Evolutionary conservation across 1,284 basidiomycete genomes (phyloP).

Genomic region (Ceratobasidium sp.): DNA sequence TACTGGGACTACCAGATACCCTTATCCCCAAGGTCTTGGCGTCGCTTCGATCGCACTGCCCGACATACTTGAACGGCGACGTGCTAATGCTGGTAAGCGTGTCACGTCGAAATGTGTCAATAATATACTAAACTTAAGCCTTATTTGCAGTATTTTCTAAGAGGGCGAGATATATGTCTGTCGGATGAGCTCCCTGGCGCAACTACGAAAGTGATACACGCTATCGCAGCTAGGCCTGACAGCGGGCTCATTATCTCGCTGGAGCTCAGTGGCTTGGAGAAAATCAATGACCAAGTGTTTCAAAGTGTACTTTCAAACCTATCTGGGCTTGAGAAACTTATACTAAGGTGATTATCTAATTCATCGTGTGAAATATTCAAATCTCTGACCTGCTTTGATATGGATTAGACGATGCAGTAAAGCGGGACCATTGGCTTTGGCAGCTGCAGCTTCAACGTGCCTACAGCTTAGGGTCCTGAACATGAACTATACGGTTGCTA

Average conservation of each 20-base stretch:
- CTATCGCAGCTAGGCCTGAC: constrained; percentile 54
- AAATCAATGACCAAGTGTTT: constrained; percentile 64
- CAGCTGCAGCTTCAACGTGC: constrained; percentile 60
- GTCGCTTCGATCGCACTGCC: constrained; percentile 61
- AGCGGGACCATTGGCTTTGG: constrained; percentile 62
- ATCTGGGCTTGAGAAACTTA: constrained; percentile 59
- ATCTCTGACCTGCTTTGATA: background rate
- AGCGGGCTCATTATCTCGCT: constrained; percentile 61
- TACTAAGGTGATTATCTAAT: constrained; percentile 61
- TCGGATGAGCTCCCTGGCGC: constrained; percentile 65
- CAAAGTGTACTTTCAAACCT: constrained; percentile 61
- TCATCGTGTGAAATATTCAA: background rate
- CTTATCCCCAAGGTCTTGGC: constrained; percentile 63
- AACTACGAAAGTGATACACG: constrained; percentile 61
- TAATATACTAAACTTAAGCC: background rate
- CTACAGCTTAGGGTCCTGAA: constrained; percentile 62
- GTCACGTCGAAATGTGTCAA: constrained; percentile 43
- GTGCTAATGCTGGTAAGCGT: constrained; percentile 64
- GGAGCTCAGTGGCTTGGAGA: constrained; percentile 62
- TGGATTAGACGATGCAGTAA: constrained; percentile 65
- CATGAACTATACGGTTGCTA: constrained; percentile 68
- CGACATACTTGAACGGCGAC: constrained; percentile 63
- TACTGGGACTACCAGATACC: constrained; percentile 65
- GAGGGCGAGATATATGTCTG: constrained; percentile 64
- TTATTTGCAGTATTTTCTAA: constrained; percentile 64